Base-by-base conservation (phyloP, 176 grass and related monocot genomes). In the Eremochloa ophiuroides region DNA sequence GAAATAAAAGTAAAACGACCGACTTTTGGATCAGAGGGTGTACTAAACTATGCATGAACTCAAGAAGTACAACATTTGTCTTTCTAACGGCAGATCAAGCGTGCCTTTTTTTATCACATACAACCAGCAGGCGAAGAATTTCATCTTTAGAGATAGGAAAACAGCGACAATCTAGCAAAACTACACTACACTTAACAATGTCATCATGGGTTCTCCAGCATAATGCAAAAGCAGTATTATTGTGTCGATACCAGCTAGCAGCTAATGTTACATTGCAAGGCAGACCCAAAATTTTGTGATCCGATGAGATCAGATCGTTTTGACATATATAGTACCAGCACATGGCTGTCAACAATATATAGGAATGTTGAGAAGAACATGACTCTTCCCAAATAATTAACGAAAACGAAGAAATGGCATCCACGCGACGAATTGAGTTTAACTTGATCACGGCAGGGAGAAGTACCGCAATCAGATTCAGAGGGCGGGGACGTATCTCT, bases 401-500 rank as follows among this genome's bases (percentile, higher is more conserved):
- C 8, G 12, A 27, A 50, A 77, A 81, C 22, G 26, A 72, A 76
- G 28, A 66, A 71, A 86, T 48, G 61, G 22, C 30, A 85, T 78
- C 82, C 16, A 64, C 1, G 46, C 73, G 29, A 88, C 73, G 22
- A 77, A 34, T 81, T 77, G 82, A 34, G 62, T 48, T 13, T 51
- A 48, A 34, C 55, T 41, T 40, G 73, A 73, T 53, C 43, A 41
- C 64, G 51, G 20, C 7, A 18, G 2, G 27, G 41, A 7, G 28
- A 55, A 29, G 39, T 83, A 79, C 77, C 77, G 10, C 1, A n/a
- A 10, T 16, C 7, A 3, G 16, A 71, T 89, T 94, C 84, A 98
- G 48, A 98, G 66, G 5, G 76, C 87, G 0, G 88, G 88, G 4
- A 91, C 82, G 51, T 98, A 91, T 91, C 96, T 89, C 92, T 93